These are phyloP conservation scores for Dioszegia hungarica DNA, from an alignment of 768 basidiomycete species.

Conservation along the genomic window DNA sequence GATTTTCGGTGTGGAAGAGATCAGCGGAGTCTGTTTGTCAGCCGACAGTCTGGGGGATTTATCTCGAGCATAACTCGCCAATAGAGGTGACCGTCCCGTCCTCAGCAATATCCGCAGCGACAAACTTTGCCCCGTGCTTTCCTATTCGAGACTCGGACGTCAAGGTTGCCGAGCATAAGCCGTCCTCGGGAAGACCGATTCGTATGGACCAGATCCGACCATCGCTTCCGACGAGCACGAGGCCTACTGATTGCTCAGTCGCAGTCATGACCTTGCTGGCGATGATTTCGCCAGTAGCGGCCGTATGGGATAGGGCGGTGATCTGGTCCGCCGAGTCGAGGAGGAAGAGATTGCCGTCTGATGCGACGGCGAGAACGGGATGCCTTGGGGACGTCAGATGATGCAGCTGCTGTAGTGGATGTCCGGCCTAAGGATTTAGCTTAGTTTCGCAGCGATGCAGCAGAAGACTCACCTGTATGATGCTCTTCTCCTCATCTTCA, in stretches of 20 bases:
- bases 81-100: conserved; percentile 28
- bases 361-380: conserved; percentile 17
- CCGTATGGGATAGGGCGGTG: neutral
- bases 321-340: conserved; percentile 3
- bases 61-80: conserved; percentile 15
- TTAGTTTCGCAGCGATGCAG: neutral
- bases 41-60: neutral
- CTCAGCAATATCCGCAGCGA: conserved; percentile 13
- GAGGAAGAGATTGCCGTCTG: neutral
- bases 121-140: neutral
- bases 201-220: conserved; percentile 8
- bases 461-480: neutral
- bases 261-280: conserved; percentile 8
- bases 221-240: conserved; percentile 16
- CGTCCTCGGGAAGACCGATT: neutral
- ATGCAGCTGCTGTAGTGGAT: conserved; percentile 19
- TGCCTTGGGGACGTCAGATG: conserved; percentile 3
- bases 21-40: neutral
- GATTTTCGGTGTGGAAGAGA: neutral
- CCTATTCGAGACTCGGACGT: neutral
- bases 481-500: conserved; percentile 23
- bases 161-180: neutral
- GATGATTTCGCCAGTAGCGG: neutral
- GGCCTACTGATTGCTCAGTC: neutral
- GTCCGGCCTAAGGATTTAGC: neutral